Conservation (phyloP, 2,329 filamentous ascomycete species). For the Colletotrichum simmondsii region DNA sequence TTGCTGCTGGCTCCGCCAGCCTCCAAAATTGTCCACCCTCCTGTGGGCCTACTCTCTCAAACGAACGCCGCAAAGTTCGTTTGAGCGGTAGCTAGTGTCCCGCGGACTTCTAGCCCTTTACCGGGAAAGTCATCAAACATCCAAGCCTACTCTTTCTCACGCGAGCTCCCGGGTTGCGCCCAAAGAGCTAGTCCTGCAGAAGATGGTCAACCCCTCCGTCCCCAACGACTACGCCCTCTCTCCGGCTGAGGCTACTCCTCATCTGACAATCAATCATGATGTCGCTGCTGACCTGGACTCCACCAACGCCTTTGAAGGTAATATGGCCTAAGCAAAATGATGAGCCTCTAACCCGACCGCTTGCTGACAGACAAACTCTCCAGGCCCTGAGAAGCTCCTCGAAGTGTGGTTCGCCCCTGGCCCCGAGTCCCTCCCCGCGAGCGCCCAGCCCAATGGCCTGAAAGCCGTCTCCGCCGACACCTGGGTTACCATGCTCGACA, state of each 20-base stretch:
- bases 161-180: conserved; percentile 34
- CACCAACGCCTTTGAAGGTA: conserved; percentile 94
- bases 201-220: conserved; percentile 85
- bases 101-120: conserved; percentile 67
- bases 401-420: conserved; percentile 98
- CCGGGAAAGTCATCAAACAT: conserved; percentile 7
- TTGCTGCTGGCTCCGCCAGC: conserved; percentile 92
- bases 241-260: conserved; percentile 84
- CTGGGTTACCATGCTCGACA: conserved; percentile 97
- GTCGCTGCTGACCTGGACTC: conserved; percentile 94
- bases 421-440: conserved; percentile 75
- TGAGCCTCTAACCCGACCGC: neutral
- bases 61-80: conserved; percentile 94
- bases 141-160: conserved; percentile 35
- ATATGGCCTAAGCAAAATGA: conserved; percentile 29
- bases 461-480: conserved; percentile 86
- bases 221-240: conserved; percentile 86
- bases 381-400: conserved; percentile 94
- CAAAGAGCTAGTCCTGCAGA: conserved; percentile 20
- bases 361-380: conserved; percentile 15
- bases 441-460: conserved; percentile 79
- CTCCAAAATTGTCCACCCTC: conserved; percentile 69
- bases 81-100: conserved; percentile 98
- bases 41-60: conserved; percentile 98
- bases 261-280: conserved; percentile 96